These are phyloP conservation scores for Zygotorulaspora chibaensis DNA, from an alignment of 805 yeast genomes.

Conservation along the genomic window DNA sequence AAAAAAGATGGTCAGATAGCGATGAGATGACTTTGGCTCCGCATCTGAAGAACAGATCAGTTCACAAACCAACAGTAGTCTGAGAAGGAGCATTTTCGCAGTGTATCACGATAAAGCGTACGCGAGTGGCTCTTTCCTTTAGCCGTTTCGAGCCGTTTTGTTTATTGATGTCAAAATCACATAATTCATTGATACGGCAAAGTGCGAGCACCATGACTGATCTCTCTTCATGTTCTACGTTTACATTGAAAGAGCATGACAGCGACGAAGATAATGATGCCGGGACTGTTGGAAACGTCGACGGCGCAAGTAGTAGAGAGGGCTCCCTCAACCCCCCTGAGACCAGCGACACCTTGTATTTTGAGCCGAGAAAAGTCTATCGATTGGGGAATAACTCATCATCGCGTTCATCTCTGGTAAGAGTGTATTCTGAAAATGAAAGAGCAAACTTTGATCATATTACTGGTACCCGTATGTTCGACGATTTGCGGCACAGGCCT, in stretches of 20 bases:
- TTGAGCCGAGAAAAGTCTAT: constrained; percentile 24
- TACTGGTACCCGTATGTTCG: constrained; percentile 51
- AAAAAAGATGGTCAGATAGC: too few species aligned
- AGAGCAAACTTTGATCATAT: constrained; percentile 52
- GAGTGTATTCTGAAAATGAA: constrained; percentile 65
- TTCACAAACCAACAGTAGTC: background rate
- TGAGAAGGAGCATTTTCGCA: too few species aligned
- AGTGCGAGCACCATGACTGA: background rate
- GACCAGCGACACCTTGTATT: constrained; percentile 13
- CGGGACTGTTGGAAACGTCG: background rate
- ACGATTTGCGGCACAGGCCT: constrained; percentile 51
- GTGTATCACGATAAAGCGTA: too few species aligned
- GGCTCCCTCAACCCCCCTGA: constrained; percentile 1
- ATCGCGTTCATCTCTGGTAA: constrained; percentile 36
- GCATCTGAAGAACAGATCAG: too few species aligned
- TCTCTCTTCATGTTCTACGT: background rate
- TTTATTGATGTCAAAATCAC: background rate
- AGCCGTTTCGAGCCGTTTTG: too few species aligned
- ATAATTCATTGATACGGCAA: background rate
- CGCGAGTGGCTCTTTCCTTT: too few species aligned
- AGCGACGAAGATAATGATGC: constrained; percentile 1
- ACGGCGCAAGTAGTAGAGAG: background rate
- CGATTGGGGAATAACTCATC: constrained; percentile 20
- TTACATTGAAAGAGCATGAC: background rate
- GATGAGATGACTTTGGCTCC: too few species aligned